phyloP scores from a whole-genome alignment of 495 filamentous ascomycete species.

The Hapsidospora chrysogenum region DNA sequence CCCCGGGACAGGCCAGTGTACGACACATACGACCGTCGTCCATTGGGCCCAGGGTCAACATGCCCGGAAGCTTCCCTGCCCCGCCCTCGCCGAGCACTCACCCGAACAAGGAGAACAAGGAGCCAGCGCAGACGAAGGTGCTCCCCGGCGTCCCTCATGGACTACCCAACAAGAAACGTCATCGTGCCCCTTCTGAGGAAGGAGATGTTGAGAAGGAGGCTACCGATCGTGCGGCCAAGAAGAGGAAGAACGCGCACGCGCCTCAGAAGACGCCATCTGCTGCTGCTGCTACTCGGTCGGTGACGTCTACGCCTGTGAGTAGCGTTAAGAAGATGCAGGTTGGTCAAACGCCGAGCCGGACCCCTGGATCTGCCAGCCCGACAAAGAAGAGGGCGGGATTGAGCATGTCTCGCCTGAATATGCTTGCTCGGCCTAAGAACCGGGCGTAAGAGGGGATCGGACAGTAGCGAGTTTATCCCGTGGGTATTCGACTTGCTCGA shows the following conservation, averaged over 20 bases:
- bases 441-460: conserved; percentile 26
- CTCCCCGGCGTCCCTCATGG: conserved; percentile 40
- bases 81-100: conserved; percentile 5
- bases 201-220: conserved; percentile 25
- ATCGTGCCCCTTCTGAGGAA: conserved; percentile 33
- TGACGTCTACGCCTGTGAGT: conserved; percentile 6
- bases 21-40: conserved; percentile 36
- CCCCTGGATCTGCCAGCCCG: conserved; percentile 13
- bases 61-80: conserved; percentile 33
- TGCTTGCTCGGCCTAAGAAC: conserved; percentile 34
- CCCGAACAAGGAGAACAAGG: conserved; percentile 32
- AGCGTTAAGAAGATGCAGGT: conserved; percentile 11
- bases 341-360: neutral
- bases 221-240: conserved; percentile 23
- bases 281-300: conserved; percentile 21
- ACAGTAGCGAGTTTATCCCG: too few species aligned
- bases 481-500: too few species aligned
- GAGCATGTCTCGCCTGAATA: conserved; percentile 31
- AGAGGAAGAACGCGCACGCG: conserved; percentile 25
- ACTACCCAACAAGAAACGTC: conserved; percentile 58
- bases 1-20: conserved; percentile 36
- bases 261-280: conserved; percentile 24
- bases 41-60: conserved; percentile 16
- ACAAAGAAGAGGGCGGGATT: conserved; percentile 29
- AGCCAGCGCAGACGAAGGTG: conserved; percentile 9